Base-by-base conservation (phyloP, 495 filamentous ascomycete species). In the Acidiella bohemica region DNA sequence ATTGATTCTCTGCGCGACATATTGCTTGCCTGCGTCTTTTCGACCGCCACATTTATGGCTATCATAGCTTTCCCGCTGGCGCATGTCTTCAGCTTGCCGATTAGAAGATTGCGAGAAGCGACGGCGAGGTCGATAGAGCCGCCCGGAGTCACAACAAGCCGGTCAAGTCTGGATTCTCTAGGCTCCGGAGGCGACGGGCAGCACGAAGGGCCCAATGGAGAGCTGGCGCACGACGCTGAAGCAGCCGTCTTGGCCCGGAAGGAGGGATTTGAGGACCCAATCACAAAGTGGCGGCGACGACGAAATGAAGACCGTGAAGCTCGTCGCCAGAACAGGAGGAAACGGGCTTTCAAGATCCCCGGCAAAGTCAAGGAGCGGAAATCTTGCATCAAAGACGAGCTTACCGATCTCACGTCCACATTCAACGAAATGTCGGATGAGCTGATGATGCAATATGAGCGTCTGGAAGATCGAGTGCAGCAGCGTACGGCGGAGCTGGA, bases 341-440 rank as follows among this genome's bases (percentile, higher is more conserved):
- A 70, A 20, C 68, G 68, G 9, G 65, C 63, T 5, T 93, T 92
- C 60, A 81, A 81, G 35, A 92, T 93, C 28, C 86, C 86, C 0
- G 75, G 71, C 6, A 81, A 78, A 57, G 87, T 94, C 3, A 73
- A 74, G 32, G 77, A 83, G 41, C 64, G 75, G 9, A 81, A 78
- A 36, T 78, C 85, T 47, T 60, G 73, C 18, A 65, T 94, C 24
- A 81, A 81, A 8, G 86, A 94, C 54, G 86, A 94, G 53, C 63
- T 94, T 10, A 88, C 84, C 0, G 85, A 93, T 49, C 65, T 93
- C 16, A 93, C 86, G 0, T 59, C 64, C 32, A 90, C 84, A 0
- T 95, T 90, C 58, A 95, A 95, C 51, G 81, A 83, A 44, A 95
- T 95, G 86, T 79, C 81, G 1, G 84, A 93, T 31, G 85, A 95